phyloP scores from a whole-genome alignment of 2,329 filamentous ascomycete species.

The Chrysosporium queenslandicum region DNA sequence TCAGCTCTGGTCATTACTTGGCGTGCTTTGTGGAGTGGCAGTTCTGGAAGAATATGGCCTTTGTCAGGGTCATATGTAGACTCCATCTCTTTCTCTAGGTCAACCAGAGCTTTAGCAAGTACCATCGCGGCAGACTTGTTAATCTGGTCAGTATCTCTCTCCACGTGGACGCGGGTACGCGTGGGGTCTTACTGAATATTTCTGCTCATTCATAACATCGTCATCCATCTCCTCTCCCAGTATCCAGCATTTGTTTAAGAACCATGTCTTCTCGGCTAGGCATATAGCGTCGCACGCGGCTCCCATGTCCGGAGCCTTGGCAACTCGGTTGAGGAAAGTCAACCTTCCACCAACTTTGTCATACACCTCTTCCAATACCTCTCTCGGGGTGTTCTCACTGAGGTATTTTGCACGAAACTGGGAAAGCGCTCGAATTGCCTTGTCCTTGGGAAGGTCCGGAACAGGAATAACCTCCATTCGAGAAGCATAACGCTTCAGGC shows the following conservation, averaged over 20 bases:
- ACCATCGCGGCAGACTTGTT: slow-evolving; percentile 78
- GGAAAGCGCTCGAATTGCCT: slow-evolving; percentile 65
- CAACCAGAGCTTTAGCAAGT: slow-evolving; percentile 80
- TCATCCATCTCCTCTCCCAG: slow-evolving; percentile 75
- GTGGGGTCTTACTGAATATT: slow-evolving; percentile 63
- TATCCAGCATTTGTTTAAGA: slow-evolving; percentile 69
- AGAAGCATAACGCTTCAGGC: slow-evolving; percentile 81
- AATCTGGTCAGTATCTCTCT: slow-evolving; percentile 16
- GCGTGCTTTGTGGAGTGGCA: slow-evolving; percentile 71
- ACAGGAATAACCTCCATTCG: slow-evolving; percentile 90
- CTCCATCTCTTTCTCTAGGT: slow-evolving; percentile 57
- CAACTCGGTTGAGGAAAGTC: slow-evolving; percentile 79
- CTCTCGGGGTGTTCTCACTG: slow-evolving; percentile 44
- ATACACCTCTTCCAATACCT: slow-evolving; percentile 67
- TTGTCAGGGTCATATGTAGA: slow-evolving; percentile 53
- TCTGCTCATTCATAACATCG: slow-evolving; percentile 97
- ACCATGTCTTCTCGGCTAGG: slow-evolving; percentile 64
- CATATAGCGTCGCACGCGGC: slow-evolving; percentile 64
- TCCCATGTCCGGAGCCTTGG: slow-evolving; percentile 75
- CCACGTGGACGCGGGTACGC: background rate
- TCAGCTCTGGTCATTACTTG: slow-evolving; percentile 93
- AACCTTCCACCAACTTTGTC: slow-evolving; percentile 76
- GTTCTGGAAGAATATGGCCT: slow-evolving; percentile 69
- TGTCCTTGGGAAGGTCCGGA: slow-evolving; percentile 65
- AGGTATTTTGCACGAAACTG: slow-evolving; percentile 76